These are phyloP conservation scores for Termitomyces bulborhizus DNA, from an alignment of 768 basidiomycete genomes.

Conservation along the genomic window DNA sequence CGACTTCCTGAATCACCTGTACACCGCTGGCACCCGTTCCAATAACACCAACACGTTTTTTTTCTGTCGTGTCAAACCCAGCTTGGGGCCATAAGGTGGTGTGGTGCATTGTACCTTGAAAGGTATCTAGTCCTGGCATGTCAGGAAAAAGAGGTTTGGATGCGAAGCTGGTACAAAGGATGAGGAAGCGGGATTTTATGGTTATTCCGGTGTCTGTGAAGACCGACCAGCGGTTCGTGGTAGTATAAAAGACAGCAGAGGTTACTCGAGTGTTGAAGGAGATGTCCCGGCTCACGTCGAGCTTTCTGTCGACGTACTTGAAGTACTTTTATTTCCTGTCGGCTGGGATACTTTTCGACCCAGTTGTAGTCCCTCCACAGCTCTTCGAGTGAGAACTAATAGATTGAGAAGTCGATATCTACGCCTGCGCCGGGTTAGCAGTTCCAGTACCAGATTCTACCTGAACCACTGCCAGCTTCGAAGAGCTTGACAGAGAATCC, in stretches of 20 bases:
- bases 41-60: slow-evolving; percentile 19
- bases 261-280: slow-evolving; percentile 17
- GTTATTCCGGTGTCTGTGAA: slow-evolving; percentile 14
- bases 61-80: slow-evolving; percentile 13
- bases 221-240: slow-evolving; percentile 17
- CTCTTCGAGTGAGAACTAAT: not conserved
- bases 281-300: slow-evolving; percentile 18
- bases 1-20: slow-evolving; percentile 20
- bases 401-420: not conserved
- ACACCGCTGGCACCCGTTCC: slow-evolving; percentile 18
- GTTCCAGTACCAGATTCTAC: not conserved
- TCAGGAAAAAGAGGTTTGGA: slow-evolving; percentile 6
- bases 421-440: not conserved
- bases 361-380: not conserved
- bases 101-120: slow-evolving; percentile 19
- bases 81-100: slow-evolving; percentile 16
- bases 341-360: slow-evolving; percentile 12
- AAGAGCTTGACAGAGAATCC: slow-evolving; percentile 3
- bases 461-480: not conserved
- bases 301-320: slow-evolving; percentile 18
- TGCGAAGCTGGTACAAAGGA: slow-evolving; percentile 19
- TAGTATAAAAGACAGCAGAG: slow-evolving; percentile 15
- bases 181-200: slow-evolving; percentile 16
- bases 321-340: slow-evolving; percentile 16
- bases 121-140: slow-evolving; percentile 15